These are phyloP conservation scores for Penicillium italicum DNA, from an alignment of 2,329 filamentous ascomycete species.

Conservation along the genomic window DNA sequence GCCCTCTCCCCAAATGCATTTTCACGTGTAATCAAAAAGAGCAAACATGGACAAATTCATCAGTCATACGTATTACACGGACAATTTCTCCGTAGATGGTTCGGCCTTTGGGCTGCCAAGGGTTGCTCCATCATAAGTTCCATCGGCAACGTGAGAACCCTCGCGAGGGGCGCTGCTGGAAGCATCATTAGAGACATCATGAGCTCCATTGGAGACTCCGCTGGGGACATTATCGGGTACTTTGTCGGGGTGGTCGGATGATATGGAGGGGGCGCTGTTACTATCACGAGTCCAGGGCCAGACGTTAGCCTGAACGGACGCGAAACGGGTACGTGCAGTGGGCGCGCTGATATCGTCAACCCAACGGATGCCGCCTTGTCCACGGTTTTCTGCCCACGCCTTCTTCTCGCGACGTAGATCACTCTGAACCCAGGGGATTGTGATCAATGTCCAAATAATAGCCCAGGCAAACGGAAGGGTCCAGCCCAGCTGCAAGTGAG, in stretches of 20 bases:
- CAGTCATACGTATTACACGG: constrained; percentile 8
- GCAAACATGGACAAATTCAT: constrained; percentile 10
- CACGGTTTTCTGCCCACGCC: constrained; percentile 38
- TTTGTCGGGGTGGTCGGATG: constrained; percentile 17
- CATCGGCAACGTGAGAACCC: background rate
- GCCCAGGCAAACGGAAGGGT: constrained; percentile 44
- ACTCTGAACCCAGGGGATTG: constrained; percentile 46
- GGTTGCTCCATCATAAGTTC: background rate
- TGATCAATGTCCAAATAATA: constrained; percentile 44
- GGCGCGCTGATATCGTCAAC: constrained; percentile 39
- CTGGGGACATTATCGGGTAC: background rate
- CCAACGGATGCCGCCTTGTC: constrained; percentile 36
- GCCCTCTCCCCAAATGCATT: background rate
- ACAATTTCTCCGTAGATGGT: background rate
- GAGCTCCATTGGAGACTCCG: background rate
- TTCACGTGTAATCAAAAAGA: constrained; percentile 8
- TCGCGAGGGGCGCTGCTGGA: background rate
- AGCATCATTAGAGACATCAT: background rate
- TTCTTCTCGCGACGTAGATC: constrained; percentile 45
- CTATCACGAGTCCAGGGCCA: constrained; percentile 32
- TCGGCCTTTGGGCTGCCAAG: background rate
- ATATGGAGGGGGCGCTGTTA: constrained; percentile 21
- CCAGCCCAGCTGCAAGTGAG: constrained; percentile 39
- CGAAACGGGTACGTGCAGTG: constrained; percentile 37
- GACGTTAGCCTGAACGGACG: constrained; percentile 34